Evolutionary conservation across 2,329 filamentous ascomycete genomes (phyloP), one percentile per base, ranked within the genome.

Genomic region (Botrytis porri): DNA sequence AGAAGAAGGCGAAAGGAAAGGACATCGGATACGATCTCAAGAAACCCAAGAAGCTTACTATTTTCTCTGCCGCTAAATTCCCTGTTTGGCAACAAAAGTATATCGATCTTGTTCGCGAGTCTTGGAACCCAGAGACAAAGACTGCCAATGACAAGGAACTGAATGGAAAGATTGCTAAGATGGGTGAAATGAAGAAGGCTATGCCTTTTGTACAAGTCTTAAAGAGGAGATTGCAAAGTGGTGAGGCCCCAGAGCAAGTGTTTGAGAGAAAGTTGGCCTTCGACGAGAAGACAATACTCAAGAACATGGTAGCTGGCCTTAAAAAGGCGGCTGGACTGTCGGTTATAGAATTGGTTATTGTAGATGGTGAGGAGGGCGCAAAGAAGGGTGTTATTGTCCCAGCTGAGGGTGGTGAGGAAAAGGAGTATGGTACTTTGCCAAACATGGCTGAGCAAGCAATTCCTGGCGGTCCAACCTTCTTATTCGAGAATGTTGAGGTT

Each of bases 1-100:
- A 97, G 88, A 94, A 93, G 86, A 91, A 97, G 83, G 91, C 92
- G 77, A 98, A 98, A 86, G 96, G 95, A 83, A 98, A 98, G 85
- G 88, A 90, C 76, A 88, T 89, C 12, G 85, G 87, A 29, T 98
- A 97, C 81, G 95, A 99, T 83, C 94, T 95, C 57, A 94, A 93
- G 84, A 92, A 95, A 84, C 90, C 93, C 75, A 98, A 98, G 88
- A 93, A 93, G 84, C 89, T 98, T 77, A 94, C 92, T 70, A 92
- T 99, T 80, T 98, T 90, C 84, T 88, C 90, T 69, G 93, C 94
- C 10, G 88, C 90, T 78, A 89, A 89, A 74, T 98, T 92, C 85
- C 96, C 96, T 0, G 86, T 86, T 22, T 98, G 96, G 96, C 96
- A 99, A 83, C 90, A 93, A 79, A 93, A 94, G 84, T 96, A 95